Base-by-base conservation (phyloP, 2,329 filamentous ascomycete species). In the Fusarium acutatum region DNA sequence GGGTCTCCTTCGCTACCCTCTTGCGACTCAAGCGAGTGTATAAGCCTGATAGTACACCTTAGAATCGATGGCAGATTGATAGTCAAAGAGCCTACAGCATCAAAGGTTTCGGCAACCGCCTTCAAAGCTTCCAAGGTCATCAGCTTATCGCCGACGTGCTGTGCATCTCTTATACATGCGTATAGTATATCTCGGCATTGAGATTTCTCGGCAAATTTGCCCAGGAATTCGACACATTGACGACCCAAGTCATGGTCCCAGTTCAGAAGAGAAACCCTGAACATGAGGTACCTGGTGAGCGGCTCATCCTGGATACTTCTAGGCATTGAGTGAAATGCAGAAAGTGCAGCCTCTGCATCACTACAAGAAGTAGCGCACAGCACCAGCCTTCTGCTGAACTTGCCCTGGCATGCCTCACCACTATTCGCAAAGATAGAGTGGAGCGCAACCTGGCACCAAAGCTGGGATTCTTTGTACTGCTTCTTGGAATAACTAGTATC, bases 161-260 rank as follows among this genome's bases (percentile, higher is more conserved):
- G 91, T 6, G 94, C 92, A 80, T 97, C 94, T 34, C 94, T 83
- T 28, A 94, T 89, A 75, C 95, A 97, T 3, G 94, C 93, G 72
- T 95, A 94, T 2, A 98, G 84, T 47, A 94, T 88, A 20, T 90
- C 89, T 26, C 86, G 84, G 5, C 71, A 75, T 35, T 76, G 64
- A 38, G 91, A 88, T 28, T 87, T 86, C 2, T 84, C 79, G 1
- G 86, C 84, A 12, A 84, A 79, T n/a, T 85, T 85, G 62, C 86
- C 87, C 32, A 97, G 83, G 5, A 82, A 80, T 32, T 89, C 84
- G 6, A 97, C 86, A 77, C 91, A 94, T 50, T 90, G 86, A 26
- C 84, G 81, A n/a, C 92, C 92, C 79, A 87, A 78, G 2, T 89
- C 86, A 41, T 82, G 79, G 74, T 95, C 88, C 66, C 85, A 85